Conservation (phyloP, 768 basidiomycete species). For the Macrolepiota albuminosa region DNA sequence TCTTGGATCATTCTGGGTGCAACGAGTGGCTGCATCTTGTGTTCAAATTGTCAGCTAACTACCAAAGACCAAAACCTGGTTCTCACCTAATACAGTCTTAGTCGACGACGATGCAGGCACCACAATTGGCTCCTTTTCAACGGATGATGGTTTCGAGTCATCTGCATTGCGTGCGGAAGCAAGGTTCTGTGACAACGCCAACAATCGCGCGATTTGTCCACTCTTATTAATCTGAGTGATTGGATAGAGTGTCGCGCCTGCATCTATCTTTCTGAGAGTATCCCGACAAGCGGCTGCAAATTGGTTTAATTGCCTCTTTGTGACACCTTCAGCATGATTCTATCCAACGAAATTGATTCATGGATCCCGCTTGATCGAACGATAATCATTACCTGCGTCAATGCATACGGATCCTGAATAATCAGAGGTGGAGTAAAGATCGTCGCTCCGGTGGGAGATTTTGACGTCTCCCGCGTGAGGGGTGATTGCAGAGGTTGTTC, state of each 20-base stretch:
- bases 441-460: too few relatives aligned
- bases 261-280: neutral
- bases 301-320: neutral
- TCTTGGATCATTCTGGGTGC: neutral
- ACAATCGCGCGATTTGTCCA: neutral
- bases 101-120: neutral
- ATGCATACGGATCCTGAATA: slow-evolving; percentile 20
- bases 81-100: neutral
- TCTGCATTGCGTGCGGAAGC: neutral
- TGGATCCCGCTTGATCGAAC: neutral
- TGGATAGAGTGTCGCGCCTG: neutral
- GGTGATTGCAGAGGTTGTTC: neutral
- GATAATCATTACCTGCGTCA: slow-evolving; percentile 4
- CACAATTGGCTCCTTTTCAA: neutral
- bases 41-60: neutral
- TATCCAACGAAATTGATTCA: neutral
- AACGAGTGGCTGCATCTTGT: neutral
- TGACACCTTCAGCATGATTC: slow-evolving; percentile 14
- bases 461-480: neutral
- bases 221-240: too few relatives aligned
- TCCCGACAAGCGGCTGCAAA: neutral
- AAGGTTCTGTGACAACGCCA: too few relatives aligned
- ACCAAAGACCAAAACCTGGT: neutral
- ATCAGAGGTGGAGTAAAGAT: slow-evolving; percentile 8
- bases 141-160: neutral